These are phyloP conservation scores for Rhodomyrtus tomentosa DNA, from an alignment of 345 rosid species.

Conservation along the genomic window DNA sequence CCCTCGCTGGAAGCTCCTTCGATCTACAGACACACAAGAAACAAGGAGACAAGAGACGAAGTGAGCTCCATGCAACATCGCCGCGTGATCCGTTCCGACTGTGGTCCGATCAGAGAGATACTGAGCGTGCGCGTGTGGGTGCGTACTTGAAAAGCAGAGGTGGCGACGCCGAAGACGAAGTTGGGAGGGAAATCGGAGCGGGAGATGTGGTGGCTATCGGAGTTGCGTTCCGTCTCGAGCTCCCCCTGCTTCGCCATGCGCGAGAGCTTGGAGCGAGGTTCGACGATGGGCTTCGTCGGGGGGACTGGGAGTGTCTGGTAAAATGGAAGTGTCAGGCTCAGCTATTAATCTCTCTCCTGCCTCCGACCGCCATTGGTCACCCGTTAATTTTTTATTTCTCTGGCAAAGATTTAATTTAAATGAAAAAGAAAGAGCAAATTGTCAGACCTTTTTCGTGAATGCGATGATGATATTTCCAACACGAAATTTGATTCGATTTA, in stretches of 20 bases:
- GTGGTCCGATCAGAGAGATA: neutral
- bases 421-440: no score
- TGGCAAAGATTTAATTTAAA: no score
- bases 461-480: no score
- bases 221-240: neutral
- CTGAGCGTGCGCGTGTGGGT: neutral
- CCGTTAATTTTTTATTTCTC: no score
- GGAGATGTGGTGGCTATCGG: neutral
- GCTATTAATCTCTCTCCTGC: no score
- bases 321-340: no score
- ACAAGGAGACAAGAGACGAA: neutral
- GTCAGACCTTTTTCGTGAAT: no score
- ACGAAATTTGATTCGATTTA: no score
- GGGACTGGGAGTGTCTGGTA: no score
- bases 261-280: neutral
- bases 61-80: neutral
- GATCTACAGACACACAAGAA: constrained; percentile 27
- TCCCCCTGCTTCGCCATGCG: constrained; percentile 23
- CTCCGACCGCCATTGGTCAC: no score
- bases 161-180: constrained; percentile 57
- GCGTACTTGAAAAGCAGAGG: constrained; percentile 48
- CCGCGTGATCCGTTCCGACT: neutral
- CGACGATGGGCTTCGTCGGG: no score
- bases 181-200: constrained; percentile 37
- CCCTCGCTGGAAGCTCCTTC: constrained; percentile 85